phyloP scores from a whole-genome alignment of 257 asterid genomes.

The Petrea volubilis region DNA sequence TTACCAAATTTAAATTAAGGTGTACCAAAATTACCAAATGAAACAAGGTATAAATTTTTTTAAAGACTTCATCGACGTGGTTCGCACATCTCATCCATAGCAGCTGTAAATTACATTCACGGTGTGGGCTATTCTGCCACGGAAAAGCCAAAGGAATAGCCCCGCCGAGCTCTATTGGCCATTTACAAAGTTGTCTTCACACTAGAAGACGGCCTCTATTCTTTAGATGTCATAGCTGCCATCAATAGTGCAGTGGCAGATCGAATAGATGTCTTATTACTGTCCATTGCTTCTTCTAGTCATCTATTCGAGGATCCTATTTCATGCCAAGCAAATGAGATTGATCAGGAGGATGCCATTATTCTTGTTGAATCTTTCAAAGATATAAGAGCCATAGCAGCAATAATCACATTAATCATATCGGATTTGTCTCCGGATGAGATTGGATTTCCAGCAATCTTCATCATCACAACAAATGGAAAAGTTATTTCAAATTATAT shows the following conservation, averaged over 20 bases:
- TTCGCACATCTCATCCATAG: neutral
- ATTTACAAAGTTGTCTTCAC: conserved; percentile 1
- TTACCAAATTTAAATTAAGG: too few relatives aligned
- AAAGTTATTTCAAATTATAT: neutral
- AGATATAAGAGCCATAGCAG: neutral
- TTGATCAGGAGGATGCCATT: neutral
- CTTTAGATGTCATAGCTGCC: neutral
- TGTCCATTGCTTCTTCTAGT: neutral
- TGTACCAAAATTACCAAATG: too few relatives aligned
- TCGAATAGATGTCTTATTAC: conserved; percentile 46
- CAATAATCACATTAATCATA: neutral
- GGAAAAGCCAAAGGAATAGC: conserved; percentile 14
- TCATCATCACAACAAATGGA: neutral
- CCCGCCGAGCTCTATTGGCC: conserved; percentile 46
- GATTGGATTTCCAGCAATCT: neutral
- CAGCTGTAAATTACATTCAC: neutral
- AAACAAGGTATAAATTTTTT: too few relatives aligned
- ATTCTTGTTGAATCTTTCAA: neutral
- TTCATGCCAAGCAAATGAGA: neutral
- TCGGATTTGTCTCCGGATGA: neutral
- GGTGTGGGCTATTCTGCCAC: neutral
- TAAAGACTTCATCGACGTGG: neutral
- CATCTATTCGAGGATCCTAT: neutral
- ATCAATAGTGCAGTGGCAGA: conserved; percentile 45
- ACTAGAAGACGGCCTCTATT: neutral